Percentiles rank a stretch among this genome's conserved stretches.
Evolutionary conservation across 148 eudicot genomes (phyloP).

Genomic region (Polygonum aviculare): DNA sequence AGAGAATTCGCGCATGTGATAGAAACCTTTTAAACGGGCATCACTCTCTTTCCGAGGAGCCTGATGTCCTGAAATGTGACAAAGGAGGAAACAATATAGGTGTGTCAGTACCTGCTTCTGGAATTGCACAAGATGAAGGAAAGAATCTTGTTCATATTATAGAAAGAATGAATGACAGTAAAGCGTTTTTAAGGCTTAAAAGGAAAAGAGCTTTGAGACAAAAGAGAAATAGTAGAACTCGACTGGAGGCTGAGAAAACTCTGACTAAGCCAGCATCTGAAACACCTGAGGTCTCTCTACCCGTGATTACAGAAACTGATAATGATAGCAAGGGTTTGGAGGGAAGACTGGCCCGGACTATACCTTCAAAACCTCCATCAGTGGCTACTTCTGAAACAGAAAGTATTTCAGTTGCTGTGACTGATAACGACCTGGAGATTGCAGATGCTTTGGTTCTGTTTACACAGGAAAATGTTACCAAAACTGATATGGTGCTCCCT

Average conservation of each 20-base stretch:
- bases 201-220: slow-evolving; percentile 23
- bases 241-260: background rate
- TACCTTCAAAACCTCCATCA: slow-evolving; percentile 9
- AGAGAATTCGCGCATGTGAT: slow-evolving; percentile 71
- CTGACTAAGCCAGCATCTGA: background rate
- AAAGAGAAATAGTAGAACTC: slow-evolving; percentile 19
- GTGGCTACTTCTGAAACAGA: slow-evolving; percentile 15
- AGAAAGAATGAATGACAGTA: slow-evolving; percentile 8
- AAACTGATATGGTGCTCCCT: slow-evolving; percentile 16
- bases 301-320: background rate
- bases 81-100: slow-evolving; percentile 22
- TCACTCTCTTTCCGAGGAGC: slow-evolving; percentile 23
- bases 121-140: slow-evolving; percentile 11
- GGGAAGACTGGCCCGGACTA: slow-evolving; percentile 9
- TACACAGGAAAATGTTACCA: slow-evolving; percentile 18
- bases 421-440: slow-evolving; percentile 18
- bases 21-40: slow-evolving; percentile 38
- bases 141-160: slow-evolving; percentile 14
- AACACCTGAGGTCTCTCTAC: background rate
- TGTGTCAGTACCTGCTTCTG: slow-evolving; percentile 9
- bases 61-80: slow-evolving; percentile 20
- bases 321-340: slow-evolving; percentile 1
- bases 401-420: slow-evolving; percentile 10
- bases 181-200: slow-evolving; percentile 10
- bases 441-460: slow-evolving; percentile 16